Conservation (phyloP, 208 protist species). For the Trypanosoma boissoni region DNA sequence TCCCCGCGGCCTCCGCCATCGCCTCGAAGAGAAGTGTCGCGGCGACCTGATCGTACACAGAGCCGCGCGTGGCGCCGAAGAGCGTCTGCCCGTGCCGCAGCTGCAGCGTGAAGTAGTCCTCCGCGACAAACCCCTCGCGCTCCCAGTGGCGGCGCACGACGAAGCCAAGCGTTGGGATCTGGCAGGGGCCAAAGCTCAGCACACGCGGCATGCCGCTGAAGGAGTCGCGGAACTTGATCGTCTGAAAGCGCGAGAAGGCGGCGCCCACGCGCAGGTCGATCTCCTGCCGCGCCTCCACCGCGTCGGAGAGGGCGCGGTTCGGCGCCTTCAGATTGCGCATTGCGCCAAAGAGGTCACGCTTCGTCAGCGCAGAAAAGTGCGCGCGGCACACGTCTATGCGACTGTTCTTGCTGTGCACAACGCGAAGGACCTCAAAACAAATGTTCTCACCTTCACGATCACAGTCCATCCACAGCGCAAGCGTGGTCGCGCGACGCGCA, state of each 20-base stretch:
- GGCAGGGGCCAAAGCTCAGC: slow-evolving; percentile 94
- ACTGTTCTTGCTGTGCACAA: slow-evolving; percentile 46
- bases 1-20: slow-evolving; percentile 53
- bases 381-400: slow-evolving; percentile 70
- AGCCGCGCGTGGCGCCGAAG: slow-evolving; percentile 65
- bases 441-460: slow-evolving; percentile 98
- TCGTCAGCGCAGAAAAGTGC: slow-evolving; percentile 91
- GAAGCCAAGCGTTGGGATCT: slow-evolving; percentile 96
- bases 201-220: slow-evolving; percentile 71
- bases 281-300: slow-evolving; percentile 95
- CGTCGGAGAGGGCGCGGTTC: slow-evolving; percentile 83
- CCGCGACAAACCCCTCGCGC: slow-evolving; percentile 74
- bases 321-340: slow-evolving; percentile 81
- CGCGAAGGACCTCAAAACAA: slow-evolving; percentile 95
- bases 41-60: slow-evolving; percentile 68
- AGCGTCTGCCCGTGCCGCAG: slow-evolving; percentile 49
- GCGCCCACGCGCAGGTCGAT: slow-evolving; percentile 96
- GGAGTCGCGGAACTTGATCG: slow-evolving; percentile 66
- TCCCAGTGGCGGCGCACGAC: slow-evolving; percentile 88
- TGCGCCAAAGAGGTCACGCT: slow-evolving; percentile 75
- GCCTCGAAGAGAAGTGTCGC: slow-evolving; percentile 67
- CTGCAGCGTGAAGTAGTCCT: slow-evolving; percentile 72
- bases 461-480: slow-evolving; percentile 96
- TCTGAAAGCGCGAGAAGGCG: slow-evolving; percentile 94
- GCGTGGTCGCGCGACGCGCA: slow-evolving; percentile 50